Base-by-base conservation (phyloP, 257 asterid species). In the Apocynum venetum region DNA sequence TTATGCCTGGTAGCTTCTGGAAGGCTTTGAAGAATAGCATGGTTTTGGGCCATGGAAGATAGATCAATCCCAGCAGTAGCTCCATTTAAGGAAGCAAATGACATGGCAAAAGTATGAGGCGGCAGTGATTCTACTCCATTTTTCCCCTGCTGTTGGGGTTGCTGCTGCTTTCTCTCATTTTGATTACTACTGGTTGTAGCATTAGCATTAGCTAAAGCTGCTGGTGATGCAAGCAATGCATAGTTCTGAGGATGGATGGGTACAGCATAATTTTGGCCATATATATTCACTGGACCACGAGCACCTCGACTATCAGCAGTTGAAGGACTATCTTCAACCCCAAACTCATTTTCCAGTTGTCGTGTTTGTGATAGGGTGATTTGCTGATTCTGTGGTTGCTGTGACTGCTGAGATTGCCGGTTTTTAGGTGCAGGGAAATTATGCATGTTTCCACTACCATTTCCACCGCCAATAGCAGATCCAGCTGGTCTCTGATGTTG, bases 61-160 rank as follows among this genome's bases (percentile, higher is more conserved):
- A 87, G 56, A 56, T 91, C 96, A 36, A 90, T 85, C 36, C 93
- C 92, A 12, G 86, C 88, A 40, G 83, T 63, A 9, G 88, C 75
- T n/a, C 96, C 96, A 77, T 86, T 90, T 0, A 89, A 71, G 17
- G 96, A 85, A 70, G 94, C 91, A 83, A 95, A 95, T 14, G 97
- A 91, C 98, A 91, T 87, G 0, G 97, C 96, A 60, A 93, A 93
- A 43, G 94, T 78, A 76, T 87, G 97, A 66, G 89, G 85, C 0
- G 96, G 92, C 74, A 85, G 64, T 0, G 93, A 83, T 12, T 94
- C 98, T 2, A 81, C 83, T 12, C 90, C 92, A 2, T 77, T 57
- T 78, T 90, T 92, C 35, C 88, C 90, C 66, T 76, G 87, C 71
- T 89, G 92, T 74, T 88, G 96, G 0, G 69, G 79, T 52, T 88